Percentiles rank a stretch among this genome's conserved stretches.
These are phyloP conservation scores for Schizochytrium sp. DNA, from an alignment of 108 stramenopile species.

Conservation along the genomic window DNA sequence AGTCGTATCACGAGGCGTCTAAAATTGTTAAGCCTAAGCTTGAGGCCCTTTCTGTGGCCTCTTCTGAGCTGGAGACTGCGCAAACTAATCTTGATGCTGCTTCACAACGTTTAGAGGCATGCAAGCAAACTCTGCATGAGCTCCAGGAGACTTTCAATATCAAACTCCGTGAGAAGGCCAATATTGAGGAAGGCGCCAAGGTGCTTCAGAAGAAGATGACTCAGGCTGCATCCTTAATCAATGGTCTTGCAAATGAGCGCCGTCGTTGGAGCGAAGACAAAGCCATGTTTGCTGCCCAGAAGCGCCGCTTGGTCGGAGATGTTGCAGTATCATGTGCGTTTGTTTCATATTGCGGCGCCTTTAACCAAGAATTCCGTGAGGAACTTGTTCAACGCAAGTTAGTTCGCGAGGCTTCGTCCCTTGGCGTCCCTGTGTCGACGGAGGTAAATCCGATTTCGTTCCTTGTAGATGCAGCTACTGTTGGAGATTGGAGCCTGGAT, in stretches of 20 bases:
- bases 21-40: conserved; percentile 94
- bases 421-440: conserved; percentile 83
- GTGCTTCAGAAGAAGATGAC: conserved; percentile 86
- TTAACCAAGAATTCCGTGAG: conserved; percentile 88
- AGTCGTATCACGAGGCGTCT: conserved; percentile 87
- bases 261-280: conserved; percentile 89
- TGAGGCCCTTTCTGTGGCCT: conserved; percentile 86
- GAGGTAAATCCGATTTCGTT: conserved; percentile 86
- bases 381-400: conserved; percentile 87
- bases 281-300: conserved; percentile 85
- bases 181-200: conserved; percentile 85
- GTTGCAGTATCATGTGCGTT: conserved; percentile 89
- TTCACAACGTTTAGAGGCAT: conserved; percentile 79
- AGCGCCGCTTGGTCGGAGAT: conserved; percentile 87
- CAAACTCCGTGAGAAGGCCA: conserved; percentile 83
- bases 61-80: conserved; percentile 86
- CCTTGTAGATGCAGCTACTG: conserved; percentile 86
- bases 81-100: conserved; percentile 84
- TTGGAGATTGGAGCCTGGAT: conserved; percentile 90
- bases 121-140: conserved; percentile 80
- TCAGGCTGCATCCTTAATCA: conserved; percentile 86
- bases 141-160: conserved; percentile 85
- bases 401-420: conserved; percentile 80
- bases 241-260: conserved; percentile 86
- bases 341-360: conserved; percentile 89